Percentiles rank a stretch among this genome's conserved stretches.
Evolutionary conservation across 306 rosid genomes (phyloP).

Genomic region (Casuarina equisetifolia): DNA sequence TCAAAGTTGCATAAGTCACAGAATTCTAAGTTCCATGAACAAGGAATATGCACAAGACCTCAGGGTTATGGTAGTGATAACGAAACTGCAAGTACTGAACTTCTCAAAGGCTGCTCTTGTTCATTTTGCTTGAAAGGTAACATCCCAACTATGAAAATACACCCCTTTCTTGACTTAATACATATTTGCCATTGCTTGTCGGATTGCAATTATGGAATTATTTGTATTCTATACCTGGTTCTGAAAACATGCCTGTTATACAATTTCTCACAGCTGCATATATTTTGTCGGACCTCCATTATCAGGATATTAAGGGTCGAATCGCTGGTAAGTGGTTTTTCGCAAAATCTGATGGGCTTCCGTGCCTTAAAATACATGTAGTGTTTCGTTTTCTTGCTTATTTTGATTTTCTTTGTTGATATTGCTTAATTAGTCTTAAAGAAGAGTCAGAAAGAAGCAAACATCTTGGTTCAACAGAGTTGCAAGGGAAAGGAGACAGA

Average conservation of each 20-base stretch:
- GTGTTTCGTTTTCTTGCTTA: not conserved
- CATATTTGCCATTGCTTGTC: slow-evolving; percentile 1
- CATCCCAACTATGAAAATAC: not conserved
- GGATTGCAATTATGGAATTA: not conserved
- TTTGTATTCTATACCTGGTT: not conserved
- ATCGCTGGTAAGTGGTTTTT: slow-evolving; percentile 50
- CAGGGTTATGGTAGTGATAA: slow-evolving; percentile 32
- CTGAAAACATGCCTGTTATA: slow-evolving; percentile 28
- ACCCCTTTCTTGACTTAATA: not conserved
- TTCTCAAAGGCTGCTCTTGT: slow-evolving; percentile 65
- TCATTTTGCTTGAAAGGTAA: slow-evolving; percentile 87
- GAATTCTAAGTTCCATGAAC: slow-evolving; percentile 39
- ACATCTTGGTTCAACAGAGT: slow-evolving; percentile 54
- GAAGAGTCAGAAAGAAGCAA: slow-evolving; percentile 83
- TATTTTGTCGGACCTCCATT: slow-evolving; percentile 87
- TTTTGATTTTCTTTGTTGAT: slow-evolving; percentile 7
- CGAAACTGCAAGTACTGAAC: slow-evolving; percentile 32
- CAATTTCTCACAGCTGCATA: slow-evolving; percentile 58
- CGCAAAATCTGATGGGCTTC: slow-evolving; percentile 3
- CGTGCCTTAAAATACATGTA: not conserved
- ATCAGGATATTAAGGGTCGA: slow-evolving; percentile 88
- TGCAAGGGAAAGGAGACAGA: slow-evolving; percentile 46
- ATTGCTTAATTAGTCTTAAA: slow-evolving; percentile 47
- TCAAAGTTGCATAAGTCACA: slow-evolving; percentile 32
- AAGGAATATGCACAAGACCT: slow-evolving; percentile 58